These are phyloP conservation scores for Periconia digitata DNA, from an alignment of 2,329 filamentous ascomycete species.

Conservation along the genomic window DNA sequence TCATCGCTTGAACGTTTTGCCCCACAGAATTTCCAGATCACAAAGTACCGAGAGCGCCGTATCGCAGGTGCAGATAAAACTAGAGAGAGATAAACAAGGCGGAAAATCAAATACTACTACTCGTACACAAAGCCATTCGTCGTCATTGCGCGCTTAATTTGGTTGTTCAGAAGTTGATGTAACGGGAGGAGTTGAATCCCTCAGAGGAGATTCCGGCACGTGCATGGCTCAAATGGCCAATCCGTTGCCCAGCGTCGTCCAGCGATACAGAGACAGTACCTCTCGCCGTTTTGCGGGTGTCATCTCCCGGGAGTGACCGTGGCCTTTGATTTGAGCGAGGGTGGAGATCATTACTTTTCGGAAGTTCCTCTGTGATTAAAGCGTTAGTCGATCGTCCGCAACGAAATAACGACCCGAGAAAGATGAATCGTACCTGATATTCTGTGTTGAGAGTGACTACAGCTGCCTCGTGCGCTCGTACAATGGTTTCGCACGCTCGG, in stretches of 20 bases:
- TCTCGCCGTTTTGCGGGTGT: conserved; percentile 47
- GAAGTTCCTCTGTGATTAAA: conserved; percentile 58
- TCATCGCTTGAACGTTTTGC: background rate
- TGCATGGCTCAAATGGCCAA: conserved; percentile 12
- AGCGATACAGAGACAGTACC: conserved; percentile 56
- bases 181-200: no score
- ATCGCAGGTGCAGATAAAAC: background rate
- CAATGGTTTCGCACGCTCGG: conserved; percentile 87
- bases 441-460: conserved; percentile 93
- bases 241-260: conserved; percentile 48
- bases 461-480: conserved; percentile 90
- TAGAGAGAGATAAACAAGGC: background rate
- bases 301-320: conserved; percentile 39
- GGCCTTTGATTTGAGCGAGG: conserved; percentile 41
- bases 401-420: background rate
- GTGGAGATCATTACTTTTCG: conserved; percentile 54
- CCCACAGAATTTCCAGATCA: background rate
- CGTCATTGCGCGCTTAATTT: no score
- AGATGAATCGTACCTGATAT: conserved; percentile 67
- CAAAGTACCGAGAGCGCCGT: background rate
- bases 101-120: background rate
- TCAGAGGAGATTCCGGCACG: no score
- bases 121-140: background rate
- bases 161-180: no score
- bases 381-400: no score